A percentile compares a stretch with the other conserved stretches of the same genome.
Evolutionary conservation across 306 rosid genomes (phyloP).

Genomic region (Medicago truncatula): MtrunA17r5.0-ANR NC_053048.1:10842501-10843000

Average conservation of each 20-base stretch:
- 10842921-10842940: conserved; percentile 84
- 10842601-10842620: not conserved
- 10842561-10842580: not conserved
- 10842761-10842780: not conserved
- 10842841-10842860: conserved; percentile 16
- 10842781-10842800: conserved; percentile 12
- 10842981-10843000: conserved; percentile 93
- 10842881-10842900: conserved; percentile 20
- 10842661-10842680: conserved; percentile 9
- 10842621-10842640: not conserved
- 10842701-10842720: not conserved
- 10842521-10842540: not conserved
- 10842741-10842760: conserved; percentile 6
- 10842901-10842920: conserved; percentile 56
- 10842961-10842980: conserved; percentile 86
- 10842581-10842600: not conserved
- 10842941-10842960: conserved; percentile 87
- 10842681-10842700: conserved; percentile 13
- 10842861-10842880: conserved; percentile 9
- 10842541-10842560: not conserved
- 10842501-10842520: not conserved
- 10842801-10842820: not conserved
- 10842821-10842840: conserved; percentile 1
- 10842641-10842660: not conserved
- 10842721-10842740: conserved; percentile 16